Evolutionary conservation across 768 basidiomycete species (phyloP).

Genomic region (Tulasnella sp.): DNA sequence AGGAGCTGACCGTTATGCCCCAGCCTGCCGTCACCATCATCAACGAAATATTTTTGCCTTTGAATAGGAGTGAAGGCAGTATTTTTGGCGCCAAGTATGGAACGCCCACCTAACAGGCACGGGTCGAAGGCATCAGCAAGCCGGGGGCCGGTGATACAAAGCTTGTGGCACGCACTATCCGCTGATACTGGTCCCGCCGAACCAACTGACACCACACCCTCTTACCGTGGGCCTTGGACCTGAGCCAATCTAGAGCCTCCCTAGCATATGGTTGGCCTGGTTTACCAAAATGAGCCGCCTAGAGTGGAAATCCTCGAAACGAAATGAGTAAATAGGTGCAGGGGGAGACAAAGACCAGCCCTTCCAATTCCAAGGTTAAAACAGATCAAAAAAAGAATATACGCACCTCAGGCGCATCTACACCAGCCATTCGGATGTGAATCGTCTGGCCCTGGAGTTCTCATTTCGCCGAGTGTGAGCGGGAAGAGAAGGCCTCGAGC

Average conservation of each 20-base stretch:
- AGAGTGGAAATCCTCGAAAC: constrained; percentile 11
- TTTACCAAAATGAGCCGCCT: constrained; percentile 79
- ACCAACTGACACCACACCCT: constrained; percentile 60
- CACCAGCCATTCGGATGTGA: constrained; percentile 77
- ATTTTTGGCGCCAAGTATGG: constrained; percentile 45
- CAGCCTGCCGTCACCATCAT: constrained; percentile 76
- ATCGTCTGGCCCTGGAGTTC: constrained; percentile 73
- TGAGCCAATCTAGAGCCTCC: constrained; percentile 72
- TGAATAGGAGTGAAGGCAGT: constrained; percentile 39
- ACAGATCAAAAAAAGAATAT: too few species aligned
- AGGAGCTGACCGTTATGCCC: constrained; percentile 38
- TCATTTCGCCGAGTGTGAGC: constrained; percentile 23
- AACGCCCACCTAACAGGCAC: constrained; percentile 46
- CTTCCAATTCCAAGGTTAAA: too few species aligned
- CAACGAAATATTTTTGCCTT: constrained; percentile 41
- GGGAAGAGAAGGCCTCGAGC: too few species aligned
- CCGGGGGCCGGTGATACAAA: background rate
- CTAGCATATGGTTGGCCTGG: constrained; percentile 58
- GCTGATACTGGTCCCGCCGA: constrained; percentile 70
- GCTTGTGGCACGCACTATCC: constrained; percentile 46
- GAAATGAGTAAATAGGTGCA: background rate
- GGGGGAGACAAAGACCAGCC: background rate
- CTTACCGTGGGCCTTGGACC: constrained; percentile 41
- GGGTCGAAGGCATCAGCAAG: background rate
- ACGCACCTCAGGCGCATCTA: constrained; percentile 83